A percentile compares a stretch with the other conserved stretches of the same genome.
These are phyloP conservation scores for Hyaloraphidium curvatum DNA, from an alignment of 192 early-diverging fungal genomes.

Conservation along the genomic window DNA sequence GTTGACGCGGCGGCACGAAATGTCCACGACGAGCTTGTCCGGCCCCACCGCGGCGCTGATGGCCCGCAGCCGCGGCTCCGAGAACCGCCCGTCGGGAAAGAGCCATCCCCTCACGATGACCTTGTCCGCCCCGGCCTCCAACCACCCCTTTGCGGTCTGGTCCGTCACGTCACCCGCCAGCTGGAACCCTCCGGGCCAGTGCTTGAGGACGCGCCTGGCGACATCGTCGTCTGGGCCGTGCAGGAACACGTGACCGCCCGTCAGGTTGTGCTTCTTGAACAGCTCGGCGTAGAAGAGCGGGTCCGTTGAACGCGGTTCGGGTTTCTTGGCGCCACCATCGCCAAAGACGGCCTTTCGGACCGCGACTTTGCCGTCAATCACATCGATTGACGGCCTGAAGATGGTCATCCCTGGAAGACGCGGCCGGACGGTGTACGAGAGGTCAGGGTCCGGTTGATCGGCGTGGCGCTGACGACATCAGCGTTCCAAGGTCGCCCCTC, in stretches of 20 bases:
- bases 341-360: too few species aligned
- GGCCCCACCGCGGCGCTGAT: slow-evolving; percentile 33
- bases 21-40: slow-evolving; percentile 56
- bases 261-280: slow-evolving; percentile 47
- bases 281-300: slow-evolving; percentile 61
- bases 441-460: too few species aligned
- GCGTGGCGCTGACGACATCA: too few species aligned
- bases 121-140: slow-evolving; percentile 69
- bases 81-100: slow-evolving; percentile 63
- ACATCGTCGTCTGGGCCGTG: slow-evolving; percentile 68
- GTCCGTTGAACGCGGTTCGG: too few species aligned
- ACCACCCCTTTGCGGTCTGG: slow-evolving; percentile 75
- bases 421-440: too few species aligned
- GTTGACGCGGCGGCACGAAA: too few species aligned
- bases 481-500: too few species aligned
- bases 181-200: slow-evolving; percentile 82
- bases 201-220: slow-evolving; percentile 52
- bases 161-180: slow-evolving; percentile 84
- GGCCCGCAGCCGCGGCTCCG: slow-evolving; percentile 38
- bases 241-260: slow-evolving; percentile 93
- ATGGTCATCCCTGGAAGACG: too few species aligned
- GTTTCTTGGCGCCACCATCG: too few species aligned
- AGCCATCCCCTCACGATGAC: slow-evolving; percentile 93
- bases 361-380: too few species aligned
- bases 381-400: too few species aligned